These are phyloP conservation scores for Drechslerella stenobrocha DNA, from an alignment of 2,329 filamentous ascomycete genomes.

Conservation along the genomic window DNA sequence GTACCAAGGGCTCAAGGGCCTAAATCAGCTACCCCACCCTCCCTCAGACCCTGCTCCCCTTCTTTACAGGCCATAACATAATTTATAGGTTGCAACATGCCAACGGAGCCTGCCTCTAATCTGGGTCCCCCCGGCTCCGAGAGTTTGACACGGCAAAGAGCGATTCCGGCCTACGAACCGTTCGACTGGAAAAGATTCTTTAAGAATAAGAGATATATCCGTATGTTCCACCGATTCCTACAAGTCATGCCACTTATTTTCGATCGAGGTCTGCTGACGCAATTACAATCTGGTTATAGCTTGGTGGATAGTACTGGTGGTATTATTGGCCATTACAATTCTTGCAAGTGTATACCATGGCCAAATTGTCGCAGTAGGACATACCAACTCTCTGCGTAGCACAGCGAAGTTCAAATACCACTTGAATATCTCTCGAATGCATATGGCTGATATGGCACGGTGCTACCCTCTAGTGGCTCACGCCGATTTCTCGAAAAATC, in stretches of 20 bases:
- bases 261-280: too few species aligned
- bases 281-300: constrained; percentile 17
- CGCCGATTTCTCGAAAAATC: constrained; percentile 56
- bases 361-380: constrained; percentile 55
- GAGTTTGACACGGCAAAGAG: constrained; percentile 9
- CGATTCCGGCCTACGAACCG: constrained; percentile 32
- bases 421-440: too few species aligned
- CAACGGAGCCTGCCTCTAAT: constrained; percentile 21
- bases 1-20: too few species aligned
- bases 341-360: constrained; percentile 30
- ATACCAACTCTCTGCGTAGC: background rate
- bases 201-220: constrained; percentile 34
- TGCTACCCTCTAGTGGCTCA: constrained; percentile 53
- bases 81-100: background rate
- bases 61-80: too few species aligned
- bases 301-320: constrained; percentile 53
- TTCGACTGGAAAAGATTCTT: constrained; percentile 46
- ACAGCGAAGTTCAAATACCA: too few species aligned
- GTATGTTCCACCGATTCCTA: constrained; percentile 20
- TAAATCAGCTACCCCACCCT: too few species aligned
- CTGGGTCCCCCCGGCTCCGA: constrained; percentile 16
- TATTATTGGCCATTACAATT: constrained; percentile 54
- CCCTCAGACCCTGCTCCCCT: too few species aligned
- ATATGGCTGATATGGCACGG: too few species aligned
- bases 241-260: too few species aligned